A percentile compares a stretch with the other conserved stretches of the same genome.
phyloP scores from a whole-genome alignment of 345 rosid species.

The Moricandia arvensis region DNA sequence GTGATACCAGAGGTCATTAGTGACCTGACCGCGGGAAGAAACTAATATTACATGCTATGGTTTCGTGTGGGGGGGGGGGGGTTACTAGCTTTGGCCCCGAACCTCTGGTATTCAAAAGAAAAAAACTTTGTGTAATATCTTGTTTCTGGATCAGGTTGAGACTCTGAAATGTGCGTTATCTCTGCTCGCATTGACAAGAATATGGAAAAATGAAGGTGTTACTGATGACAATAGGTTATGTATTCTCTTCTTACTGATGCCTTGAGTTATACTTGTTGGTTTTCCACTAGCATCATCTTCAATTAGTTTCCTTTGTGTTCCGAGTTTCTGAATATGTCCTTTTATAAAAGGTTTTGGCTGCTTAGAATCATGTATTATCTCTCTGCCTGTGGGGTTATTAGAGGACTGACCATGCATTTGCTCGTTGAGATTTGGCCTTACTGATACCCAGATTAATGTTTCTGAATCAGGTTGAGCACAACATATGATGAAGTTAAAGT shows the following conservation, averaged over 20 bases:
- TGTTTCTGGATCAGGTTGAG: slow-evolving; percentile 60
- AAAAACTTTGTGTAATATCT: too few species aligned
- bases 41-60: too few species aligned
- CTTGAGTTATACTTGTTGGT: background rate
- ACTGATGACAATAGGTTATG: slow-evolving; percentile 86
- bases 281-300: background rate
- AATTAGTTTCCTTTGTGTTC: background rate
- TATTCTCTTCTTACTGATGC: background rate
- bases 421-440: background rate
- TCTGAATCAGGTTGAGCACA: background rate
- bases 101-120: too few species aligned
- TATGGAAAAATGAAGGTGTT: slow-evolving; percentile 78
- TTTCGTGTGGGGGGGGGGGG: too few species aligned
- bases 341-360: background rate
- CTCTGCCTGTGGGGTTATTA: background rate
- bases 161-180: slow-evolving; percentile 84
- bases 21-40: too few species aligned
- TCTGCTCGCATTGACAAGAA: slow-evolving; percentile 81
- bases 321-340: background rate
- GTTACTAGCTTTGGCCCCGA: too few species aligned
- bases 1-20: too few species aligned
- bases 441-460: background rate
- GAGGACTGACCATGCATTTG: background rate
- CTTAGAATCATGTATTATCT: background rate
- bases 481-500: background rate